phyloP scores from a whole-genome alignment of 2,329 filamentous ascomycete species.

The Aureobasidium sp. region DNA sequence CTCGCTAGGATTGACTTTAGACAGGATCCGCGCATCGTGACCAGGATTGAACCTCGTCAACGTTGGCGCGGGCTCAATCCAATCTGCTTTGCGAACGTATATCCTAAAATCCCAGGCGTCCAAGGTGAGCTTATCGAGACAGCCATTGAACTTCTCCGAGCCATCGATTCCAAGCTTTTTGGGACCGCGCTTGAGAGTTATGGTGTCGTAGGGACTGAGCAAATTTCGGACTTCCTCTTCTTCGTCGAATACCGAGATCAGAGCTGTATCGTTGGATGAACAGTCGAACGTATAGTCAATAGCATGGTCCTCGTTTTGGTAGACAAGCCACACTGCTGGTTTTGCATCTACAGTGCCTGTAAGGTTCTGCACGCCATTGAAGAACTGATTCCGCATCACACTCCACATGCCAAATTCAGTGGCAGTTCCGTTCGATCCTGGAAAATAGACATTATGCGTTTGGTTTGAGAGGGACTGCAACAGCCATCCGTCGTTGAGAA shows the following conservation, averaged over 20 bases:
- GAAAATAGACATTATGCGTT: conserved; percentile 43
- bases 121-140: conserved; percentile 46
- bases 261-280: conserved; percentile 36
- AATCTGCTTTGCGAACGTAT: conserved; percentile 48
- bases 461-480: conserved; percentile 50
- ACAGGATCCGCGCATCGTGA: conserved; percentile 51
- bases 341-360: conserved; percentile 24
- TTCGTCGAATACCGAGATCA: conserved; percentile 48
- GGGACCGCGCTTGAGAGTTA: conserved; percentile 41
- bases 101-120: conserved; percentile 51
- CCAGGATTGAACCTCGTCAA: conserved; percentile 54
- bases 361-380: conserved; percentile 41
- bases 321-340: conserved; percentile 44
- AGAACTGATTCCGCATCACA: conserved; percentile 44
- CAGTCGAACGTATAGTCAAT: conserved; percentile 52
- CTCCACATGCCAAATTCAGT: conserved; percentile 56
- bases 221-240: conserved; percentile 53
- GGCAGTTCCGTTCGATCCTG: conserved; percentile 44
- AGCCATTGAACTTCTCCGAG: conserved; percentile 45
- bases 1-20: conserved; percentile 32
- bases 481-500: conserved; percentile 51
- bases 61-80: conserved; percentile 45
- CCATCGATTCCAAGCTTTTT: conserved; percentile 41
- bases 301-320: conserved; percentile 41
- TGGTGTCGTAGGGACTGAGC: conserved; percentile 53